These are phyloP conservation scores for Gynostemma pentaphyllum DNA, from an alignment of 306 rosid genomes.

Conservation along the genomic window DNA sequence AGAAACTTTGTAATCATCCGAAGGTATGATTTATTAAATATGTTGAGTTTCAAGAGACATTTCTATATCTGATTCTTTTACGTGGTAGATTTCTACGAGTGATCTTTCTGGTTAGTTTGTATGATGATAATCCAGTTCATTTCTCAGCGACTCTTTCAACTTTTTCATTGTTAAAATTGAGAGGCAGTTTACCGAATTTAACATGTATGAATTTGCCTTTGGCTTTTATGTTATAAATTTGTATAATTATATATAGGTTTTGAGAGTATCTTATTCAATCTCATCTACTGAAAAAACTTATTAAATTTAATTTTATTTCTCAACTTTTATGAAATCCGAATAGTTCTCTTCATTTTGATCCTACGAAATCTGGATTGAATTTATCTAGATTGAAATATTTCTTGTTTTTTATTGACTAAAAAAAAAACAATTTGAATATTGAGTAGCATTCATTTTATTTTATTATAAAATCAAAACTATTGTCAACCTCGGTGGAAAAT, in stretches of 20 bases:
- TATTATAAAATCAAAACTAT: neutral
- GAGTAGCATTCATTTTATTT: neutral
- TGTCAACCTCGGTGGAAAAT: slow-evolving; percentile 17
- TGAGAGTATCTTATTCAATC: slow-evolving; percentile 1
- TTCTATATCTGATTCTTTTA: neutral
- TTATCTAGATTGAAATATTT: too few relatives aligned
- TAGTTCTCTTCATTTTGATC: too few relatives aligned
- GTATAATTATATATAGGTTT: neutral
- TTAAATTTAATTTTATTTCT: too few relatives aligned
- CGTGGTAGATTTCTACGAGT: neutral
- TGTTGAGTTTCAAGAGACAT: neutral
- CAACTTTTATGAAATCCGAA: too few relatives aligned
- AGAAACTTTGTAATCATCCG: slow-evolving; percentile 95
- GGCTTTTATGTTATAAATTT: neutral
- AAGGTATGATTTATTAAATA: slow-evolving; percentile 33
- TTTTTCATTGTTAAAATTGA: neutral
- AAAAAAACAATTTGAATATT: too few relatives aligned
- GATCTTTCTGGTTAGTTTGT: neutral
- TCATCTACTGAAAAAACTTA: too few relatives aligned
- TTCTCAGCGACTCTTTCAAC: neutral
- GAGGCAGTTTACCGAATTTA: neutral
- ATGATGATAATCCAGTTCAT: neutral
- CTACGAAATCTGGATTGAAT: too few relatives aligned
- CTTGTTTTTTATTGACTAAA: too few relatives aligned
- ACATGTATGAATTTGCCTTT: neutral